Percentiles rank a stretch among this genome's conserved stretches.
Evolutionary conservation across 1,139 yeast genomes (phyloP).

Genomic region (Diutina pseudorugosa): DNA sequence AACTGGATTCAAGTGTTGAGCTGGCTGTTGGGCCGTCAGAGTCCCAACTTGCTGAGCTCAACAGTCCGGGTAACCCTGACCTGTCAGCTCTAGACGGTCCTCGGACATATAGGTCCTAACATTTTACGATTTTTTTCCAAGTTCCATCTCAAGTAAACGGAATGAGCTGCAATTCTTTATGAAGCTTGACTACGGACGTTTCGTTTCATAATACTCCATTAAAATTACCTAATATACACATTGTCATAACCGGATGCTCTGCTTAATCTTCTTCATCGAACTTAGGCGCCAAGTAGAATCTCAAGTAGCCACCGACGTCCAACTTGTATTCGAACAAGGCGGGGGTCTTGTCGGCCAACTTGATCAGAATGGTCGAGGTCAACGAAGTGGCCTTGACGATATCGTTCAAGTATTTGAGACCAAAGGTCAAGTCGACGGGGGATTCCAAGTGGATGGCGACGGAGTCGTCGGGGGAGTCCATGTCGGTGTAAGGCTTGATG

Average conservation of each 20-base stretch:
- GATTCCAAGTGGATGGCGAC: conserved; percentile 69
- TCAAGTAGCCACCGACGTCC: conserved; percentile 78
- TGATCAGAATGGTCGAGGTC: conserved; percentile 65
- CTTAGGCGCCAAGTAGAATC: conserved; percentile 96
- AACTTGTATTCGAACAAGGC: conserved; percentile 88
- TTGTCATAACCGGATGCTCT: not conserved
- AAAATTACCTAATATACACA: not conserved
- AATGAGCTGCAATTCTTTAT: no score
- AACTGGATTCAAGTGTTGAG: no score
- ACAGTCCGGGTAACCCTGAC: no score
- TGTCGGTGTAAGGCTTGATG: conserved; percentile 71
- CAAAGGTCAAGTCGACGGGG: conserved; percentile 84
- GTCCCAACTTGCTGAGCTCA: no score
- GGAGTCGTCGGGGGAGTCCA: conserved; percentile 68
- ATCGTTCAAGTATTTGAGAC: conserved; percentile 80
- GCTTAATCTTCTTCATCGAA: conserved; percentile 74
- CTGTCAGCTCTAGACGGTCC: no score
- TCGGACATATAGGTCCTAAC: no score
- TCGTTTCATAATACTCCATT: not conserved
- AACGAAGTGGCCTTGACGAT: conserved; percentile 85
- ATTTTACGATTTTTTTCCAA: conserved; percentile 28
- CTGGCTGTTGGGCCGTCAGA: no score
- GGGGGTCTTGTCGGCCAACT: conserved; percentile 85
- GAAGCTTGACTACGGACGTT: conserved; percentile 12
- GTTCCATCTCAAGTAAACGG: conserved; percentile 33